Evolutionary conservation across 1,139 yeast species (phyloP).

Genomic region (Wickerhamomyces sp.): DNA sequence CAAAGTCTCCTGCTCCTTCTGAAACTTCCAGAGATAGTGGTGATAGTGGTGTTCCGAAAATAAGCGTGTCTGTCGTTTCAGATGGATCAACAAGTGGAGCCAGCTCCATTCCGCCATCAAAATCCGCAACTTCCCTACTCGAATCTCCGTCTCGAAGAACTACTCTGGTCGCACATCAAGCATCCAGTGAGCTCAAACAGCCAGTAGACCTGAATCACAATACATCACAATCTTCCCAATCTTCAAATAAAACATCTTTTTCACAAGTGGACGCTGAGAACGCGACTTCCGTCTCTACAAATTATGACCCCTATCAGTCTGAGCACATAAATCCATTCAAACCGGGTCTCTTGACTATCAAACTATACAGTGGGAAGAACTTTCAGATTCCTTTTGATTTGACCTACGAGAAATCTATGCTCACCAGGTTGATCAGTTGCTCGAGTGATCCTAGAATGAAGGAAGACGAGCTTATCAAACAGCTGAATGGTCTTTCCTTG

Average conservation of each 20-base stretch:
- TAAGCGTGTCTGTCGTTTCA: background rate
- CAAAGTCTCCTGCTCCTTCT: constrained; percentile 19
- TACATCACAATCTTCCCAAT: constrained; percentile 6
- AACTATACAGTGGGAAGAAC: constrained; percentile 57
- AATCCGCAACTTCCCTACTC: background rate
- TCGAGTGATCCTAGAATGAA: constrained; percentile 10
- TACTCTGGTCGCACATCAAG: background rate
- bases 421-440: constrained; percentile 17
- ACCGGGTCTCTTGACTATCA: constrained; percentile 71
- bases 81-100: background rate
- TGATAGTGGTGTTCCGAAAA: constrained; percentile 2
- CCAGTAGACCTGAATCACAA: background rate
- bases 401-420: constrained; percentile 24
- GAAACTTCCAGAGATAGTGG: constrained; percentile 7
- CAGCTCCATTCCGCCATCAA: background rate
- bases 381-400: constrained; percentile 55
- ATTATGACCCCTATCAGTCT: background rate
- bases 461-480: constrained; percentile 12
- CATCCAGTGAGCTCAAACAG: background rate
- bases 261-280: background rate
- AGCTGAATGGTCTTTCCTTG: constrained; percentile 10
- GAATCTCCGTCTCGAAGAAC: constrained; percentile 1
- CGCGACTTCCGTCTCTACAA: background rate
- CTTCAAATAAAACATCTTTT: constrained; percentile 8
- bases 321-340: constrained; percentile 26